phyloP scores from a whole-genome alignment of 805 yeast species.

The Saccharomycopsis fodiens region DNA sequence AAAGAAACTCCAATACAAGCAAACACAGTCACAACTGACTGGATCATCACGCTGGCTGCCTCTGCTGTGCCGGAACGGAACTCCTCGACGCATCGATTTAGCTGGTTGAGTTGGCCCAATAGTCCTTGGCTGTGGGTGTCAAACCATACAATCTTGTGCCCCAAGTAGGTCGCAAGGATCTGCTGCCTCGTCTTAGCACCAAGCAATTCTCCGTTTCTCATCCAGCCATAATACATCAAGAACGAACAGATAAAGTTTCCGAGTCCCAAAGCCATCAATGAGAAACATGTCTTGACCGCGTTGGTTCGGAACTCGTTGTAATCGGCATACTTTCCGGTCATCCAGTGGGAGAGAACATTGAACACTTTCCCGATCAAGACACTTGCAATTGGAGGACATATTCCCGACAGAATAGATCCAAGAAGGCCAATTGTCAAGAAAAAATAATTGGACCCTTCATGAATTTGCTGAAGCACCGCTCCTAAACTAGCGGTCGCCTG shows the following conservation, averaged over 20 bases:
- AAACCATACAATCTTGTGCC: slow-evolving; percentile 50
- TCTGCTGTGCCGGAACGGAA: slow-evolving; percentile 61
- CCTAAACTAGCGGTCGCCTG: too few relatives aligned
- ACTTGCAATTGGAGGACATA: slow-evolving; percentile 53
- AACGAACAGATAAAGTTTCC: slow-evolving; percentile 40
- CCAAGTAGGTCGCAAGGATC: slow-evolving; percentile 39
- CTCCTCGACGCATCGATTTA: slow-evolving; percentile 71
- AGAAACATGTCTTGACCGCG: slow-evolving; percentile 9
- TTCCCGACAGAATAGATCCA: slow-evolving; percentile 43
- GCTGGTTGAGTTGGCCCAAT: slow-evolving; percentile 57
- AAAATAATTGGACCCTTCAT: slow-evolving; percentile 2
- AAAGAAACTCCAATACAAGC: slow-evolving; percentile 60
- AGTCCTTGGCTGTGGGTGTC: slow-evolving; percentile 43
- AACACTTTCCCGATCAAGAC: slow-evolving; percentile 64
- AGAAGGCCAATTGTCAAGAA: slow-evolving; percentile 27
- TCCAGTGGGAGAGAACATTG: slow-evolving; percentile 30
- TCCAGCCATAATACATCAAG: slow-evolving; percentile 54
- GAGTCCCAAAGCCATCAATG: slow-evolving; percentile 39
- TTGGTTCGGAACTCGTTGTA: slow-evolving; percentile 24
- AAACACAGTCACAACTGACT: slow-evolving; percentile 43
- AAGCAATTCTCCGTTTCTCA: slow-evolving; percentile 64
- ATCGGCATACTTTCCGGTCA: slow-evolving; percentile 24
- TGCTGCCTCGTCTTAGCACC: slow-evolving; percentile 45
- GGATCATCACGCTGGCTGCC: slow-evolving; percentile 49
- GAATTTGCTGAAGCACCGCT: too few relatives aligned